phyloP scores from a whole-genome alignment of 1,284 basidiomycete species.

The Gymnopus androsaceus region DNA sequence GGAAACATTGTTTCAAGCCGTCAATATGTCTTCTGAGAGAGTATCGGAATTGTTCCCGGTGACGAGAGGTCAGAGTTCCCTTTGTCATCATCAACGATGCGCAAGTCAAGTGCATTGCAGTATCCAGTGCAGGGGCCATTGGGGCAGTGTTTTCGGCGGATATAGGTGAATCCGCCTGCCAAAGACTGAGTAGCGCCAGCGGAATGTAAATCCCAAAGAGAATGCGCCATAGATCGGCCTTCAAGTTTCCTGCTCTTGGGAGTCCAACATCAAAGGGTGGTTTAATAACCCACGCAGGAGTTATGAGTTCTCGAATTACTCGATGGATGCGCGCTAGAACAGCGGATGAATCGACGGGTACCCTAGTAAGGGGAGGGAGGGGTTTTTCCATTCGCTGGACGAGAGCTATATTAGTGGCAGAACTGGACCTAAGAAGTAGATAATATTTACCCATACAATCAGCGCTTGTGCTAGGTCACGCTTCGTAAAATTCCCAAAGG shows the following conservation, averaged over 20 bases:
- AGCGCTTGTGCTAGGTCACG: background rate
- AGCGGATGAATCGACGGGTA: background rate
- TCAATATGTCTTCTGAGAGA: conserved; percentile 1
- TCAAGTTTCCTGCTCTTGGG: conserved; percentile 10
- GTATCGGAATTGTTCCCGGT: background rate
- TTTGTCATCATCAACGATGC: conserved; percentile 13
- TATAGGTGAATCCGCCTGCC: conserved; percentile 4
- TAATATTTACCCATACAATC: background rate
- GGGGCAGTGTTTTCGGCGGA: background rate
- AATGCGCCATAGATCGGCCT: conserved; percentile 13
- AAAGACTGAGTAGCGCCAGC: conserved; percentile 11
- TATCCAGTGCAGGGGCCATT: conserved; percentile 2
- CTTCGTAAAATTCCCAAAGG: background rate
- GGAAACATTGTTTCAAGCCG: conserved; percentile 9
- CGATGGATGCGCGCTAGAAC: conserved; percentile 1
- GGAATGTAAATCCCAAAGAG: conserved; percentile 10
- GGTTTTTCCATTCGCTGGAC: background rate
- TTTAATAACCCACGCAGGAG: conserved; percentile 6
- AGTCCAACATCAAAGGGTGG: conserved; percentile 9
- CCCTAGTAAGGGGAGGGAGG: background rate
- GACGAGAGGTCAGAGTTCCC: background rate
- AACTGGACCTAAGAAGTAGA: background rate
- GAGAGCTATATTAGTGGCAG: background rate
- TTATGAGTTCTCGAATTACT: background rate
- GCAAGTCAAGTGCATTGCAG: conserved; percentile 9